Percentiles rank a stretch among this genome's conserved stretches.
phyloP scores from a whole-genome alignment of 2,329 filamentous ascomycete genomes.

The Clarireedia hainanense region DNA sequence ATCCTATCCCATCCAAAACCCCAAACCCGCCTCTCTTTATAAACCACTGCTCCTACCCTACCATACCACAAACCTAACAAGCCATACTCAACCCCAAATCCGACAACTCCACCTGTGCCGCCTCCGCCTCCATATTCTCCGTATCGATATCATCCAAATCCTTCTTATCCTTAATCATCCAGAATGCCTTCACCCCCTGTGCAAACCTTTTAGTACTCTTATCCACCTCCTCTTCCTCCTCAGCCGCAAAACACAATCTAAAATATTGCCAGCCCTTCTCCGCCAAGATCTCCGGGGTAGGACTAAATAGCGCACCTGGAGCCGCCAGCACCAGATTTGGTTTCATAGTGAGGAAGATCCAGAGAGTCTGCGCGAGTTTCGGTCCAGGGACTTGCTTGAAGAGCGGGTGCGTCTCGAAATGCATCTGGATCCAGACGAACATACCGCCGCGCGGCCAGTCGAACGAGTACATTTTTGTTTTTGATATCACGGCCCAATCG shows the following conservation, averaged over 20 bases:
- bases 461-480: conserved; percentile 67
- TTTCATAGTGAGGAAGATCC: conserved; percentile 62
- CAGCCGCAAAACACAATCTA: conserved; percentile 78
- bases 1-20: neutral
- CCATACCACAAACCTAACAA: conserved; percentile 14
- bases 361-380: conserved; percentile 56
- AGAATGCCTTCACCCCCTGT: conserved; percentile 65
- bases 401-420: conserved; percentile 67
- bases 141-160: conserved; percentile 49
- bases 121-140: conserved; percentile 1
- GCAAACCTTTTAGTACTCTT: conserved; percentile 56
- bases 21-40: no score
- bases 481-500: conserved; percentile 70
- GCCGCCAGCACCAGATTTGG: conserved; percentile 63
- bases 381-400: conserved; percentile 45
- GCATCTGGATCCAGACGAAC: conserved; percentile 78
- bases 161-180: conserved; percentile 60
- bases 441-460: conserved; percentile 79
- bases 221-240: conserved; percentile 62
- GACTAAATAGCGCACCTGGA: conserved; percentile 67
- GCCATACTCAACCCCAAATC: conserved; percentile 21
- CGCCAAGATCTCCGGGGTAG: conserved; percentile 50
- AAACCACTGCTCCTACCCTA: no score
- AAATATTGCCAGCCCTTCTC: conserved; percentile 62
- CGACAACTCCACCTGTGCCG: conserved; percentile 12